Percentiles rank a stretch among this genome's conserved stretches.
Conservation (phyloP, 306 rosid species). For the Phaseolus lunatus region DNA sequence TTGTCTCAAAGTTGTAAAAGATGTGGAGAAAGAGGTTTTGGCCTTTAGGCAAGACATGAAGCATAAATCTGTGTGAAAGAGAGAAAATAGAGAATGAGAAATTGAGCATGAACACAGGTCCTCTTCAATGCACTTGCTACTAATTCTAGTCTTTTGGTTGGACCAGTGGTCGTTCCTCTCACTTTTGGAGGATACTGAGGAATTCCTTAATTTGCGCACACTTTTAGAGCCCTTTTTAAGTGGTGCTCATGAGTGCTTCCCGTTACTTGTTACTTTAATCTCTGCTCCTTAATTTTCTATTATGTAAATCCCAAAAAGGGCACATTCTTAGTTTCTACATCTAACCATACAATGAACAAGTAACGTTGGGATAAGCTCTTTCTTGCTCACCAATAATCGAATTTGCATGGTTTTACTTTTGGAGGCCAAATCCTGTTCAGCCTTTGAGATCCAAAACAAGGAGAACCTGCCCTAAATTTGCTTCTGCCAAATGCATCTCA, state of each 20-base stretch:
- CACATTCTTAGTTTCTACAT: constrained; percentile 35
- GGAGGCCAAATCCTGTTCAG: constrained; percentile 14
- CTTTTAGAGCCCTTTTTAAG: constrained; percentile 53
- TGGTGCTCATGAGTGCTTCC: constrained; percentile 52
- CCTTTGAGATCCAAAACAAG: constrained; percentile 9
- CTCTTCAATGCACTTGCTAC: constrained; percentile 31
- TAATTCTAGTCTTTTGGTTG: constrained; percentile 43
- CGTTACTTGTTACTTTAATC: constrained; percentile 48
- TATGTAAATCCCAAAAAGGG: constrained; percentile 50
- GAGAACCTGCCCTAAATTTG: neutral
- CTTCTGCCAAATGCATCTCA: neutral
- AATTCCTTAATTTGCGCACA: constrained; percentile 73
- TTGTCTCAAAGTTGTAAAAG: constrained; percentile 41
- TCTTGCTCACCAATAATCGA: constrained; percentile 29
- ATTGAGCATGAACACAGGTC: constrained; percentile 40
- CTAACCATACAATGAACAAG: constrained; percentile 39
- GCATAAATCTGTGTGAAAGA: constrained; percentile 46
- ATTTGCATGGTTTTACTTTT: constrained; percentile 35
- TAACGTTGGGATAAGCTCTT: constrained; percentile 43
- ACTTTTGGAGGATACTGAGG: constrained; percentile 46
- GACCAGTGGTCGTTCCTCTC: constrained; percentile 45
- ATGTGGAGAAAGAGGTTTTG: neutral
- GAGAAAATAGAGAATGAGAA: constrained; percentile 29
- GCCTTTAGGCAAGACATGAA: constrained; percentile 20
- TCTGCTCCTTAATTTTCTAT: constrained; percentile 40